Evolutionary conservation across 2,329 filamentous ascomycete genomes (phyloP).

Genomic region (Microdochium trichocladiopsis): DNA sequence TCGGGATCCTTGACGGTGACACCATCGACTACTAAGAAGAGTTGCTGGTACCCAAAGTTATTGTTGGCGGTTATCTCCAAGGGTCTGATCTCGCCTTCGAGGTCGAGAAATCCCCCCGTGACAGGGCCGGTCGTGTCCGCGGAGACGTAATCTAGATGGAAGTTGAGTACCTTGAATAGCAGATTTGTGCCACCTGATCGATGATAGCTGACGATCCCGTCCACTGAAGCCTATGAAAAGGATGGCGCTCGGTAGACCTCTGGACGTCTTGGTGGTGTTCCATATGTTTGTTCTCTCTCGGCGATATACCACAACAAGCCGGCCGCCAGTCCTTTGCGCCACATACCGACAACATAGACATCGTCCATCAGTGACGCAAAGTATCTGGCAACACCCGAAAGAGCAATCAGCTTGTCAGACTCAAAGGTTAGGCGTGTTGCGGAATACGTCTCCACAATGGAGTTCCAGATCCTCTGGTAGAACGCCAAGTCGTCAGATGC

Average conservation of each 20-base stretch:
- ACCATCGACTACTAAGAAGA: background rate
- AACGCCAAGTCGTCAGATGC: background rate
- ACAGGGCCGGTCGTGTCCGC: background rate
- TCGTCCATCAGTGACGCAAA: background rate
- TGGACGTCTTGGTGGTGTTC: background rate
- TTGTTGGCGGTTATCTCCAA: background rate
- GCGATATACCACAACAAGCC: background rate
- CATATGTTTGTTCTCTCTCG: background rate
- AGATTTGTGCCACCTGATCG: background rate
- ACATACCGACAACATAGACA: background rate
- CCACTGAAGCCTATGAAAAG: background rate
- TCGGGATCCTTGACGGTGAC: background rate
- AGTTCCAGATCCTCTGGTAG: background rate
- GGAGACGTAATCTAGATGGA: background rate
- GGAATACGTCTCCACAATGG: background rate
- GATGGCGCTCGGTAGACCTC: background rate
- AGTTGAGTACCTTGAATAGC: background rate
- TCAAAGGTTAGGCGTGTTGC: background rate
- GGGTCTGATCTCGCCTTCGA: background rate
- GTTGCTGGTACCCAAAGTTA: background rate
- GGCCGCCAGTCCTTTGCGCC: background rate
- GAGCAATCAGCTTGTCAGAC: background rate
- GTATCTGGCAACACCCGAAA: background rate
- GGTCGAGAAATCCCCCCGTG: background rate
- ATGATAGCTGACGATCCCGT: background rate